Percentiles rank a stretch among this genome's conserved stretches.
These are phyloP conservation scores for Zymoseptoria tritici DNA, from an alignment of 2,329 filamentous ascomycete genomes.

Conservation along the genomic window DNA sequence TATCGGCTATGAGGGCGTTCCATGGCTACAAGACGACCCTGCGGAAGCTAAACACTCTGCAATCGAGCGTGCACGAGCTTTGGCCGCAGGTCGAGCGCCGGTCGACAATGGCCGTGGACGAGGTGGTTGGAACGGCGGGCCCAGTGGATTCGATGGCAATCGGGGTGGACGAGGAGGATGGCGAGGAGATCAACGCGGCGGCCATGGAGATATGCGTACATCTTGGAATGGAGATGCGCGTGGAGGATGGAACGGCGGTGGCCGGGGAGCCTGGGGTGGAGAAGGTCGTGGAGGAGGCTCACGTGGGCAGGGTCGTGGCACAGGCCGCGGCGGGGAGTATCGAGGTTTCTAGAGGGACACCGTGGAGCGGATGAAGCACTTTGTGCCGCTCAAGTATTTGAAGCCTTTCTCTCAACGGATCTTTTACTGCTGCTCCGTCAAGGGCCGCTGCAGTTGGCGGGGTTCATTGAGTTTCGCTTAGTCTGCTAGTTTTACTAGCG, in stretches of 20 bases:
- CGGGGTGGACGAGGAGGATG: neutral
- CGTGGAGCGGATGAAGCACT: neutral
- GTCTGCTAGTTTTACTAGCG: neutral
- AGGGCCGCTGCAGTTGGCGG: no score
- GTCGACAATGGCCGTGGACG: neutral
- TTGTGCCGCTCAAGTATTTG: neutral
- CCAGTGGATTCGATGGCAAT: neutral
- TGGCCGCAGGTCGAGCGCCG: constrained; percentile 7
- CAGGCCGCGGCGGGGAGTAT: neutral
- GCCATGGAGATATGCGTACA: neutral
- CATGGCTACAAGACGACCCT: constrained; percentile 4
- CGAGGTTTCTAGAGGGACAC: neutral
- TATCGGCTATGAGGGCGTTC: constrained; percentile 17
- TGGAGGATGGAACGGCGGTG: neutral
- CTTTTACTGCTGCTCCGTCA: no score
- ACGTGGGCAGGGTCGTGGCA: neutral
- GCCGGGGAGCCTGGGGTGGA: neutral
- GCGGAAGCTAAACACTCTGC: constrained; percentile 12
- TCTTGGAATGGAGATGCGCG: neutral
- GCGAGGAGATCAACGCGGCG: neutral
- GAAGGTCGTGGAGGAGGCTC: neutral
- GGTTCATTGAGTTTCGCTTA: neutral
- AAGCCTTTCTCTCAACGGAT: neutral
- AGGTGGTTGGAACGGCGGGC: constrained; percentile 1
- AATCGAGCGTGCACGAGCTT: constrained; percentile 16